phyloP scores from a whole-genome alignment of 768 basidiomycete genomes.

The Grammothele lineata region DNA sequence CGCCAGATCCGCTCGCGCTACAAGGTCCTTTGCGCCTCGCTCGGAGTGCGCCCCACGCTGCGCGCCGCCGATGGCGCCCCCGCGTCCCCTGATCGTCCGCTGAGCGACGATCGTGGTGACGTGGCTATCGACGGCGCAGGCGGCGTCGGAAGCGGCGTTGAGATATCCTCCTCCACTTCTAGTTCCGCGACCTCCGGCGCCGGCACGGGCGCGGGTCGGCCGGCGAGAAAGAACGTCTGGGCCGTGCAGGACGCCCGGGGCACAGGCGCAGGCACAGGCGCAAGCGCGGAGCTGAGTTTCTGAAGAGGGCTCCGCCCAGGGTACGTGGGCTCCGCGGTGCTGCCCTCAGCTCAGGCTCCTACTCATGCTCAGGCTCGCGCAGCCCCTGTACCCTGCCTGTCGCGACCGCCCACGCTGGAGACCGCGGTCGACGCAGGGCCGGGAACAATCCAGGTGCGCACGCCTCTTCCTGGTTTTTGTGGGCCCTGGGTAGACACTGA shows the following conservation, averaged over 20 bases:
- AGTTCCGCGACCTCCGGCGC: background rate
- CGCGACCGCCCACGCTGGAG: too few species aligned
- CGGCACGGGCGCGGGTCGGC: background rate
- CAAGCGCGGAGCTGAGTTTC: constrained; percentile 14
- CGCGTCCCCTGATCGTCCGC: constrained; percentile 2
- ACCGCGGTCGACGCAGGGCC: too few species aligned
- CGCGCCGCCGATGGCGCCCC: constrained; percentile 22
- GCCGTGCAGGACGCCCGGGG: constrained; percentile 5
- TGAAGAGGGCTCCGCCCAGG: background rate
- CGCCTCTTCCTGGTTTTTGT: too few species aligned
- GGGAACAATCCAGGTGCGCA: too few species aligned
- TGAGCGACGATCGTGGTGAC: background rate
- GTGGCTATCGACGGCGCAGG: background rate
- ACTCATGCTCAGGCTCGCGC: too few species aligned
- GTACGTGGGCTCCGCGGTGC: too few species aligned
- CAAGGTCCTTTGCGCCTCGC: constrained; percentile 75
- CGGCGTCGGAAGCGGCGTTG: background rate
- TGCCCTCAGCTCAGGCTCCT: too few species aligned
- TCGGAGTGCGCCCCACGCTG: constrained; percentile 60
- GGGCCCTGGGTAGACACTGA: too few species aligned
- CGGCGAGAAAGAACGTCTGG: constrained; percentile 13
- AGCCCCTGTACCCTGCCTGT: too few species aligned
- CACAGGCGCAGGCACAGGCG: constrained; percentile 1
- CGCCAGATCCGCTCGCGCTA: constrained; percentile 86
- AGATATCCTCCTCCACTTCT: too few species aligned